Evolutionary conservation across 306 rosid species (phyloP).

Genomic region (Acacia acuminata): DNA sequence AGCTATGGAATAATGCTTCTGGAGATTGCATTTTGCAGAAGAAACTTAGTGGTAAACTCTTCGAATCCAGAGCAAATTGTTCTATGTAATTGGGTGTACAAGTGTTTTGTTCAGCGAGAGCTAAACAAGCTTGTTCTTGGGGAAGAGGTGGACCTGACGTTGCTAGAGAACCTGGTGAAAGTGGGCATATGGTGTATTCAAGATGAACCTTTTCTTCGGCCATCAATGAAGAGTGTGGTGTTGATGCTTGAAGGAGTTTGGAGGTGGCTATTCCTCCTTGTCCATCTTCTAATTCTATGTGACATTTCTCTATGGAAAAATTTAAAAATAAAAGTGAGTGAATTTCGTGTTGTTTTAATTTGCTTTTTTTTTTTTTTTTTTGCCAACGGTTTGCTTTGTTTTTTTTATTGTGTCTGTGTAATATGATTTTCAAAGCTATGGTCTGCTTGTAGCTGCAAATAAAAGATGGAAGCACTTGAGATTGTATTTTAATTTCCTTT

Average conservation of each 20-base stretch:
- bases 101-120: too few relatives aligned
- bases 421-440: not conserved
- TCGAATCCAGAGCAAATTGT: too few relatives aligned
- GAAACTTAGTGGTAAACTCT: too few relatives aligned
- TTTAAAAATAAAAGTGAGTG: not conserved
- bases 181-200: not conserved
- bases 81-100: too few relatives aligned
- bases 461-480: not conserved
- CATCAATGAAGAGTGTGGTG: too few relatives aligned
- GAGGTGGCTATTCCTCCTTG: too few relatives aligned
- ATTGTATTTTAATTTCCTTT: not conserved
- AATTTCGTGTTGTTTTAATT: not conserved
- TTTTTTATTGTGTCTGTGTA: not conserved
- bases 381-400: not conserved
- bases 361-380: too few relatives aligned
- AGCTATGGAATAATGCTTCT: conserved; percentile 42
- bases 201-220: not conserved
- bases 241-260: too few relatives aligned
- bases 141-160: too few relatives aligned
- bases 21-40: conserved; percentile 25
- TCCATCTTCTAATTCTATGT: not conserved
- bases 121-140: too few relatives aligned
- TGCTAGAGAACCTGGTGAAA: too few relatives aligned
- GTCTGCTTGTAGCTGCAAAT: not conserved
- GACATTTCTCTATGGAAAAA: not conserved